These are phyloP conservation scores for Cenchrus americanus DNA, from an alignment of 176 grass and related monocot species.

Conservation along the genomic window DNA sequence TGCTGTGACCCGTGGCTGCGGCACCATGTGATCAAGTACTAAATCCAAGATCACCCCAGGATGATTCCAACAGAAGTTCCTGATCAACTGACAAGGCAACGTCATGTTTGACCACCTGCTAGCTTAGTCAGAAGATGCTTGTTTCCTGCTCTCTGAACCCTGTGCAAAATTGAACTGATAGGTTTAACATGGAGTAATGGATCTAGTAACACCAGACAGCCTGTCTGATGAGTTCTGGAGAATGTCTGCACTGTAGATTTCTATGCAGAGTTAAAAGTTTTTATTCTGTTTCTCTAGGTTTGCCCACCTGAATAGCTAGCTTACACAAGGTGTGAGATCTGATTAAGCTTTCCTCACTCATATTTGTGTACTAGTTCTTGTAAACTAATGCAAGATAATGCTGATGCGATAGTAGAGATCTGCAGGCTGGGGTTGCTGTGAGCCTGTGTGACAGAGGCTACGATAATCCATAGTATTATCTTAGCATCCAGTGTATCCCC, in stretches of 20 bases:
- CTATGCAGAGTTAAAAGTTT: neutral
- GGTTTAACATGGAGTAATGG: neutral
- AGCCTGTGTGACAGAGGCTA: neutral
- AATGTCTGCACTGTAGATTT: neutral
- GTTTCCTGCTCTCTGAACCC: neutral
- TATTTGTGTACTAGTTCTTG: neutral
- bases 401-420: conserved; percentile 11
- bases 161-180: conserved; percentile 11
- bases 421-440: conserved; percentile 22
- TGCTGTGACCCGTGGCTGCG: conserved; percentile 66
- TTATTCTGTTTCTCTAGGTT: conserved; percentile 10
- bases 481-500: neutral
- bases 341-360: conserved; percentile 19
- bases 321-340: conserved; percentile 30
- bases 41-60: conserved; percentile 23
- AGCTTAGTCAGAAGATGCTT: conserved; percentile 2
- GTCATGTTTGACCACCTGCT: conserved; percentile 44
- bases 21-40: conserved; percentile 64
- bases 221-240: neutral
- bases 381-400: conserved; percentile 31
- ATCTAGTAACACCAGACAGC: conserved; percentile 1
- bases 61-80: conserved; percentile 33
- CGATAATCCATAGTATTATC: neutral
- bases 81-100: conserved; percentile 30
- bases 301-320: conserved; percentile 1